Percentiles rank a stretch among this genome's conserved stretches.
Conservation (phyloP, 1,139 yeast genomes). For the Pichia sp. region DNA sequence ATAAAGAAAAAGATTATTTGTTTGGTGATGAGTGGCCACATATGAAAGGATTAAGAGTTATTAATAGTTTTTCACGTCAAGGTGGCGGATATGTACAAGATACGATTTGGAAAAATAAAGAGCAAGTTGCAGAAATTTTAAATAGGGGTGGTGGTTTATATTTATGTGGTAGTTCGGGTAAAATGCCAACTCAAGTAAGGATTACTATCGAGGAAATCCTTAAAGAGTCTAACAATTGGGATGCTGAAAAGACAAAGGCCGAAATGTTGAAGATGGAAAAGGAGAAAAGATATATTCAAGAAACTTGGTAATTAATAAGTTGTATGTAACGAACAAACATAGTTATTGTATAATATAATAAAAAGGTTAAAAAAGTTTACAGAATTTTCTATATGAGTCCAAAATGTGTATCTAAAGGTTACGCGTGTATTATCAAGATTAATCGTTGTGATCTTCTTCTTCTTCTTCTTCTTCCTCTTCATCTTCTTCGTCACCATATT, state of each 20-base stretch:
- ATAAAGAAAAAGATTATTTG: slow-evolving; percentile 58
- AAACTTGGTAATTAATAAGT: slow-evolving; percentile 65
- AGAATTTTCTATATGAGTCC: not conserved
- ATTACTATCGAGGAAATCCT: slow-evolving; percentile 64
- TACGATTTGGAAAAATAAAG: slow-evolving; percentile 45
- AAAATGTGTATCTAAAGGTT: not conserved
- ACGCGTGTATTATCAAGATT: not conserved
- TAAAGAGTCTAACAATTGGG: slow-evolving; percentile 30
- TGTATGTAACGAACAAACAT: slow-evolving; percentile 1
- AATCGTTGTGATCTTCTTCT: slow-evolving; percentile 1
- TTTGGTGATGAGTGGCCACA: slow-evolving; percentile 51
- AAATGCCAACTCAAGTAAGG: slow-evolving; percentile 89
- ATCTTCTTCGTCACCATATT: not conserved
- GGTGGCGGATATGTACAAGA: slow-evolving; percentile 62
- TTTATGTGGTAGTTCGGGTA: slow-evolving; percentile 89
- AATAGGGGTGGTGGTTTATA: slow-evolving; percentile 57
- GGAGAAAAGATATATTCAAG: slow-evolving; percentile 70
- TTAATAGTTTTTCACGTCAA: slow-evolving; percentile 62
- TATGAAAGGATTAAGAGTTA: slow-evolving; percentile 35
- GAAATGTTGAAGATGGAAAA: slow-evolving; percentile 59
- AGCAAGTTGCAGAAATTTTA: slow-evolving; percentile 46
- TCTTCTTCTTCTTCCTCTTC: not conserved
- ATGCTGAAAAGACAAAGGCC: slow-evolving; percentile 40
- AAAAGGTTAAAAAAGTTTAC: not conserved
- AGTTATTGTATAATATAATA: not conserved